Evolutionary conservation across 208 protist species (phyloP).

Genomic region (Porcisia hertigi): DNA sequence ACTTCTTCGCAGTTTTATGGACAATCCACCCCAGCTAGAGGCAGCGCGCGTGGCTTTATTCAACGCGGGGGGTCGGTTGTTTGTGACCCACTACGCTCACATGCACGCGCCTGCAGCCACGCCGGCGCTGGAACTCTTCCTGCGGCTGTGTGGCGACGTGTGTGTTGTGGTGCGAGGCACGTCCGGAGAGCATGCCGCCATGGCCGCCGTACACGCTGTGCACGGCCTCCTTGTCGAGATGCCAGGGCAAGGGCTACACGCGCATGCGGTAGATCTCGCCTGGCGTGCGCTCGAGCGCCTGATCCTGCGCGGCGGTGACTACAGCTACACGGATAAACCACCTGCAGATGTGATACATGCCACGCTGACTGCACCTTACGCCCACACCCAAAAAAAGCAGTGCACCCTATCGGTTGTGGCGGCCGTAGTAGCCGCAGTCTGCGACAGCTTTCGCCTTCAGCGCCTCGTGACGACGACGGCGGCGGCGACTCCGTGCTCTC

Average conservation of each 20-base stretch:
- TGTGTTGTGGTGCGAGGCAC: constrained; percentile 50
- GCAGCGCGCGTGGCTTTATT: constrained; percentile 60
- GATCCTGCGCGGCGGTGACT: constrained; percentile 24
- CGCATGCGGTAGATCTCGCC: constrained; percentile 27
- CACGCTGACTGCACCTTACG: constrained; percentile 1
- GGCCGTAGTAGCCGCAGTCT: constrained; percentile 46
- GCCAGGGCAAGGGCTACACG: constrained; percentile 19
- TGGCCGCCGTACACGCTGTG: constrained; percentile 61
- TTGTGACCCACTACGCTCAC: constrained; percentile 50
- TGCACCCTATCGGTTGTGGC: constrained; percentile 54
- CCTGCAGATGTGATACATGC: not conserved
- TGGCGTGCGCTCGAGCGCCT: constrained; percentile 55
- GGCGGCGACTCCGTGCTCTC: not conserved
- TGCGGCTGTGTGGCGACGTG: constrained; percentile 47
- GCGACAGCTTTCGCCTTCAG: constrained; percentile 51
- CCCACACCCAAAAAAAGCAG: constrained; percentile 45
- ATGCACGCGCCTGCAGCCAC: constrained; percentile 34
- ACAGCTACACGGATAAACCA: not conserved
- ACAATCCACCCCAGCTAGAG: constrained; percentile 44
- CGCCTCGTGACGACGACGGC: constrained; percentile 15
- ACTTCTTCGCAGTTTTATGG: constrained; percentile 27
- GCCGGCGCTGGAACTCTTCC: constrained; percentile 36
- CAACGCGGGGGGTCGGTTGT: constrained; percentile 54
- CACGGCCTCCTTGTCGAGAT: constrained; percentile 58
- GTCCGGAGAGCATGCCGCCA: constrained; percentile 45